Evolutionary conservation across 2,329 filamentous ascomycete genomes (phyloP).

Genomic region (Polychaeton citri): DNA sequence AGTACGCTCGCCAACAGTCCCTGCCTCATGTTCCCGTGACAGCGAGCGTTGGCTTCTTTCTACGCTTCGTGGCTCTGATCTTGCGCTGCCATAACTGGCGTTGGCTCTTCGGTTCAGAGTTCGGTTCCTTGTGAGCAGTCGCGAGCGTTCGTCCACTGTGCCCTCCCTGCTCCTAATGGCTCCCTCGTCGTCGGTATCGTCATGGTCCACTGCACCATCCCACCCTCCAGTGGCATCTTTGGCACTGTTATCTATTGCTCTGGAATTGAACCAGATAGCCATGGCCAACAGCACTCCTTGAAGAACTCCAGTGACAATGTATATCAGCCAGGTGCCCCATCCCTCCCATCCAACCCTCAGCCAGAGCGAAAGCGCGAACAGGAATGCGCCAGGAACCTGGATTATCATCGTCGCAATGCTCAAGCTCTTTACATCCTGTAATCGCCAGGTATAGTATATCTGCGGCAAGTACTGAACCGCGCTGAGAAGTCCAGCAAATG

Average conservation of each 20-base stretch:
- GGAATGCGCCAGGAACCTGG: constrained; percentile 81
- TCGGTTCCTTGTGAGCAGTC: constrained; percentile 1
- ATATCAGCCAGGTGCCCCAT: constrained; percentile 94
- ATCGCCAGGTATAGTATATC: constrained; percentile 76
- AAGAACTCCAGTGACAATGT: constrained; percentile 70
- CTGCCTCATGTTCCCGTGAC: constrained; percentile 3
- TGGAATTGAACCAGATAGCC: constrained; percentile 63
- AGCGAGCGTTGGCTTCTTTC: constrained; percentile 1
- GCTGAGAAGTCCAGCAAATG: constrained; percentile 65
- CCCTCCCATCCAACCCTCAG: constrained; percentile 63
- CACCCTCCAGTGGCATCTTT: not conserved
- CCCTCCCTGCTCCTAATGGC: constrained; percentile 3
- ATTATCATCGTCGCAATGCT: constrained; percentile 98
- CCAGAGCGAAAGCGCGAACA: constrained; percentile 71
- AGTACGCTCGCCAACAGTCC: constrained; percentile 1
- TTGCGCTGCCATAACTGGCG: not conserved
- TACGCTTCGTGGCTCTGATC: not conserved
- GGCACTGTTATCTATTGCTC: constrained; percentile 1
- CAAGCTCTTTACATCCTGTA: constrained; percentile 78
- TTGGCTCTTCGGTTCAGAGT: constrained; percentile 1
- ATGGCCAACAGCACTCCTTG: constrained; percentile 71
- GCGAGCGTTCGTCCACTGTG: constrained; percentile 2
- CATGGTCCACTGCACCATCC: constrained; percentile 1
- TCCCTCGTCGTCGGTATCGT: constrained; percentile 5
- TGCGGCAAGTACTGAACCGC: constrained; percentile 89